A percentile compares a stretch with the other conserved stretches of the same genome.
phyloP scores from a whole-genome alignment of 2,329 filamentous ascomycete genomes.

The Penicillium paneum region DNA sequence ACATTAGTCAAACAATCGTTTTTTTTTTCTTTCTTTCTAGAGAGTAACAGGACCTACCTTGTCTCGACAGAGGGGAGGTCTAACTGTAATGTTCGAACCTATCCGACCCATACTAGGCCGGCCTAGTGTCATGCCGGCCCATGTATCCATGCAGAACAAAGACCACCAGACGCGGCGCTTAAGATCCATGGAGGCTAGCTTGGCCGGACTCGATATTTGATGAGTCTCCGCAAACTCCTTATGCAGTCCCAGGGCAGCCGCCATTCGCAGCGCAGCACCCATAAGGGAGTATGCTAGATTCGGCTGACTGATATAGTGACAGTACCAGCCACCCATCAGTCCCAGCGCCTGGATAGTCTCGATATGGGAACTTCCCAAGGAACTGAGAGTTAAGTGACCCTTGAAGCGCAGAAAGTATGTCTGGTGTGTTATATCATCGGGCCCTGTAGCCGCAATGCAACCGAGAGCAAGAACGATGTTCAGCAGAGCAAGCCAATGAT shows the following conservation, averaged over 20 bases:
- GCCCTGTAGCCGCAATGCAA: constrained; percentile 64
- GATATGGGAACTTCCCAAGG: constrained; percentile 67
- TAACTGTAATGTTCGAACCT: constrained; percentile 65
- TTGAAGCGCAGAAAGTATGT: constrained; percentile 68
- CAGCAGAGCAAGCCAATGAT: constrained; percentile 67
- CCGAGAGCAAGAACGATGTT: constrained; percentile 77
- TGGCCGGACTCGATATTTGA: constrained; percentile 45
- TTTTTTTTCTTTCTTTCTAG: constrained; percentile 25
- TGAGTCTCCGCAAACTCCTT: constrained; percentile 55
- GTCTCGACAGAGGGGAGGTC: constrained; percentile 54
- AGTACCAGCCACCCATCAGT: constrained; percentile 71
- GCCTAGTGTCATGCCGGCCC: constrained; percentile 68
- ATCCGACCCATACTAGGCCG: constrained; percentile 67
- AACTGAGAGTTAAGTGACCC: constrained; percentile 63
- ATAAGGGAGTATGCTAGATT: constrained; percentile 73
- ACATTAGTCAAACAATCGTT: constrained; percentile 14
- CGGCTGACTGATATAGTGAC: constrained; percentile 73
- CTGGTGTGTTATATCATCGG: constrained; percentile 62
- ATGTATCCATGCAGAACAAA: constrained; percentile 70
- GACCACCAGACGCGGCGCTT: constrained; percentile 71
- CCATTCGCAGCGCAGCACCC: constrained; percentile 69
- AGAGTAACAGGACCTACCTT: constrained; percentile 29
- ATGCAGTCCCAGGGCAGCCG: constrained; percentile 69
- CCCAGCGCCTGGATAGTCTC: constrained; percentile 70
- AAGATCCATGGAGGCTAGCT: constrained; percentile 56